Evolutionary conservation across 306 rosid species (phyloP).

Genomic region (Rosa rugosa): DNA sequence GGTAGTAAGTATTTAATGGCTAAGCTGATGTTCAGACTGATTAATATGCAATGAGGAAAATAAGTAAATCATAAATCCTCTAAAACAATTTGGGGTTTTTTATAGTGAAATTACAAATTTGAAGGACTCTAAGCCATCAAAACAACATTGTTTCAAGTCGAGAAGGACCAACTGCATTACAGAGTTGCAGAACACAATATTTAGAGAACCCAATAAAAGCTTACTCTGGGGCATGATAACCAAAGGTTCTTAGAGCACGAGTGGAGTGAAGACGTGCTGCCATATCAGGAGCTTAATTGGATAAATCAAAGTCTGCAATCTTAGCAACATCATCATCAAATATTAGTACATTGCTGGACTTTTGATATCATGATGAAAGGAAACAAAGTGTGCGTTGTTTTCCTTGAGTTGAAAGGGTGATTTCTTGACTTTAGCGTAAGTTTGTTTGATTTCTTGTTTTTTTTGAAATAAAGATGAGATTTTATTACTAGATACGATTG

Average conservation of each 20-base stretch:
- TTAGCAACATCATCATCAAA: conserved; percentile 87
- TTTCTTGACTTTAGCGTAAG: too few species aligned
- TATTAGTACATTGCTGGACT: conserved; percentile 78
- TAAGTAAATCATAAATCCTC: too few species aligned
- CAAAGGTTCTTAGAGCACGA: conserved; percentile 90
- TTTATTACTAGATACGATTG: too few species aligned
- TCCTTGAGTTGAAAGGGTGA: too few species aligned
- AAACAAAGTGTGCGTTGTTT: too few species aligned
- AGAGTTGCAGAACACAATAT: background rate
- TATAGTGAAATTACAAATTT: background rate
- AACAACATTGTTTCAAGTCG: background rate
- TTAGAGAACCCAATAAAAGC: conserved; percentile 28
- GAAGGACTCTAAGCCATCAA: conserved; percentile 12
- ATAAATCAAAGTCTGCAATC: conserved; percentile 91
- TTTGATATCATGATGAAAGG: conserved; percentile 80
- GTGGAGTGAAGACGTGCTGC: conserved; percentile 95
- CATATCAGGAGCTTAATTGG: conserved; percentile 96
- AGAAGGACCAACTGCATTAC: background rate
- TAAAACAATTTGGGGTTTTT: too few species aligned
- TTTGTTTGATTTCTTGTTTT: too few species aligned
- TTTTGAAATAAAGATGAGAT: too few species aligned
- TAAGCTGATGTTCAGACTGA: too few species aligned
- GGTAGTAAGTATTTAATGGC: too few species aligned
- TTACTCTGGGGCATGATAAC: conserved; percentile 98
- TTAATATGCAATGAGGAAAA: too few species aligned